phyloP scores from a whole-genome alignment of 176 grass and related monocot species.

The Echinochloa phyllopogon region DNA sequence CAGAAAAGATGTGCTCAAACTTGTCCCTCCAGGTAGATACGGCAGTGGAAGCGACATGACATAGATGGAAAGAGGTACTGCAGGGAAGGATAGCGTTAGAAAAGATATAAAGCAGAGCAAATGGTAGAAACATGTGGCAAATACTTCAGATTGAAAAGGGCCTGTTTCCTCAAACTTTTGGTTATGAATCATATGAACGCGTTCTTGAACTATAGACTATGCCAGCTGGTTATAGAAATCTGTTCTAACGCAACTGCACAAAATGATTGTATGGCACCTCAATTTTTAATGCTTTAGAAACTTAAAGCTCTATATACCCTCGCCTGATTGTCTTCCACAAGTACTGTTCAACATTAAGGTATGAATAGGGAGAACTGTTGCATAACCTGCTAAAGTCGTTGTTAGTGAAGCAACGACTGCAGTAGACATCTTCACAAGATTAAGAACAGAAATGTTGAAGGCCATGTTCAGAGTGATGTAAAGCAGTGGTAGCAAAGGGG shows the following conservation, averaged over 20 bases:
- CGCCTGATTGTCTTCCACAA: background rate
- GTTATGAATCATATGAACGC: background rate
- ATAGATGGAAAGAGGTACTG: slow-evolving; percentile 82
- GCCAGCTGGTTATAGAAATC: background rate
- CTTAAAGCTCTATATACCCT: background rate
- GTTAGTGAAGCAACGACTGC: slow-evolving; percentile 86
- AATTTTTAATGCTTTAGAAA: slow-evolving; percentile 2
- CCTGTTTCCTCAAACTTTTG: background rate
- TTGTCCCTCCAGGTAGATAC: slow-evolving; percentile 65
- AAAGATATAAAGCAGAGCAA: background rate
- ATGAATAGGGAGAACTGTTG: slow-evolving; percentile 1
- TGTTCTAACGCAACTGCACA: slow-evolving; percentile 5
- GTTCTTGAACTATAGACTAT: background rate
- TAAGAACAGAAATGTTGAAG: slow-evolving; percentile 90
- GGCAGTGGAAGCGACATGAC: slow-evolving; percentile 77
- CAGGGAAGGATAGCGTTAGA: slow-evolving; percentile 38
- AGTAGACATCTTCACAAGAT: slow-evolving; percentile 94
- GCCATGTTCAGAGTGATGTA: slow-evolving; percentile 87
- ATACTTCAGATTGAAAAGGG: slow-evolving; percentile 2
- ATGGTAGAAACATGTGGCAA: background rate
- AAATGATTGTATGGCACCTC: background rate
- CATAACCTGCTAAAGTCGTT: slow-evolving; percentile 81
- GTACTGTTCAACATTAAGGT: slow-evolving; percentile 9
- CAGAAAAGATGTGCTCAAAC: slow-evolving; percentile 65
- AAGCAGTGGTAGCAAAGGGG: slow-evolving; percentile 75